Conservation (phyloP, 208 protist species). For the Leishmania tarentolae region DNA sequence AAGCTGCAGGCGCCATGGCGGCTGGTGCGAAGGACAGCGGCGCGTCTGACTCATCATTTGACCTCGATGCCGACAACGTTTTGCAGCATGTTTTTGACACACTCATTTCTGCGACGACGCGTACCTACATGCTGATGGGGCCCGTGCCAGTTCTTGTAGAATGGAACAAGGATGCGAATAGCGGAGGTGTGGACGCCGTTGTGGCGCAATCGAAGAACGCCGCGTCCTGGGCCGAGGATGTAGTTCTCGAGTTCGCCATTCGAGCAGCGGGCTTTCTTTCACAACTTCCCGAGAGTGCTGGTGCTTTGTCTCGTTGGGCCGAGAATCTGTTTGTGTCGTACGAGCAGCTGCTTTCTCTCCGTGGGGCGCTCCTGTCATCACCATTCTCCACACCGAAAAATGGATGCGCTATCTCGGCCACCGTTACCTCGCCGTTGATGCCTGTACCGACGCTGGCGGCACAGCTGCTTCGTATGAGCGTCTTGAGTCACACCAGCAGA, state of each 20-base stretch:
- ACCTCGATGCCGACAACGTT: background rate
- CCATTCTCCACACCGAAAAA: background rate
- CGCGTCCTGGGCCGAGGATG: slow-evolving; percentile 7
- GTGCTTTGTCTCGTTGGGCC: background rate
- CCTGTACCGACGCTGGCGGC: background rate
- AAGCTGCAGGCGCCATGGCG: background rate
- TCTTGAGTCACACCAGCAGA: background rate
- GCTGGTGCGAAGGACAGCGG: background rate
- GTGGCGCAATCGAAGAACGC: background rate
- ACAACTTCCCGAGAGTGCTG: background rate
- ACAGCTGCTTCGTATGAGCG: slow-evolving; percentile 8
- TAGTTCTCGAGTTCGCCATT: slow-evolving; percentile 5
- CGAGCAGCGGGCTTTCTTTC: slow-evolving; percentile 7
- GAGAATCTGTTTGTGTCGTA: slow-evolving; percentile 14
- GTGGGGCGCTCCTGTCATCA: background rate
- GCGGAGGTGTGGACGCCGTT: background rate
- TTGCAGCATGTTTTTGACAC: slow-evolving; percentile 4
- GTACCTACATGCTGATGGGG: slow-evolving; percentile 6
- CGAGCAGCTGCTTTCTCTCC: slow-evolving; percentile 14
- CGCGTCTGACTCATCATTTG: background rate
- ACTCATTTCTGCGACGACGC: slow-evolving; percentile 1
- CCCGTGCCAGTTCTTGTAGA: slow-evolving; percentile 9
- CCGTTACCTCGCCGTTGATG: background rate
- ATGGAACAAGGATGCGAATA: background rate
- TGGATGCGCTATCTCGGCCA: background rate